phyloP scores from a whole-genome alignment of 768 basidiomycete genomes.

The Imleria badia region DNA sequence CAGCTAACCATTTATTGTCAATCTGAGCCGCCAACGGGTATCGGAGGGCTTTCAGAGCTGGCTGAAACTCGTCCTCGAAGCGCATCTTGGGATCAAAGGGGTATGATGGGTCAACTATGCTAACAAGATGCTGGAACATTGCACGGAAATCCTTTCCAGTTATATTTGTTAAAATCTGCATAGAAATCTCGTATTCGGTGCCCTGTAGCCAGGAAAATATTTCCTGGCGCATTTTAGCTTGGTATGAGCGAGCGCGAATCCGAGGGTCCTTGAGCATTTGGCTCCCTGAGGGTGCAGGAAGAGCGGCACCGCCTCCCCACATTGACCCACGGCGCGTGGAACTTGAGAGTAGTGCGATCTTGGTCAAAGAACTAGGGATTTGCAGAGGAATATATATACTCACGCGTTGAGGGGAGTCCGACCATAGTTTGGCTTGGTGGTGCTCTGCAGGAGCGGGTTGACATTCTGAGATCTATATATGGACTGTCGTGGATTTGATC shows the following conservation, averaged over 20 bases:
- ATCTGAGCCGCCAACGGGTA: slow-evolving; percentile 83
- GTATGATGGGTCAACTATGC: slow-evolving; percentile 68
- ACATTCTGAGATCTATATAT: slow-evolving; percentile 65
- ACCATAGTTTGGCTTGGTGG: slow-evolving; percentile 63
- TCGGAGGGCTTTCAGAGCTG: slow-evolving; percentile 66
- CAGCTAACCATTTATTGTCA: slow-evolving; percentile 83
- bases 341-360: slow-evolving; percentile 30
- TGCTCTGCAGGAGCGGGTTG: slow-evolving; percentile 70
- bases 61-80: slow-evolving; percentile 82
- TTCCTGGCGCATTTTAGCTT: slow-evolving; percentile 74
- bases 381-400: slow-evolving; percentile 7
- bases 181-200: slow-evolving; percentile 65
- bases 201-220: slow-evolving; percentile 67
- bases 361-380: slow-evolving; percentile 3
- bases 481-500: slow-evolving; percentile 64
- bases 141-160: slow-evolving; percentile 84
- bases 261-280: slow-evolving; percentile 71
- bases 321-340: slow-evolving; percentile 76
- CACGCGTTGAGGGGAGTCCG: slow-evolving; percentile 76
- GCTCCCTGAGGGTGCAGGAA: slow-evolving; percentile 47
- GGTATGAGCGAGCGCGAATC: slow-evolving; percentile 72
- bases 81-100: slow-evolving; percentile 52
- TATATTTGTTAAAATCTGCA: slow-evolving; percentile 70
- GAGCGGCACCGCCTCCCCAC: slow-evolving; percentile 55
- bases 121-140: slow-evolving; percentile 79